Conservation (phyloP, 1,139 yeast genomes). For the Hyphopichia fennica region DNA sequence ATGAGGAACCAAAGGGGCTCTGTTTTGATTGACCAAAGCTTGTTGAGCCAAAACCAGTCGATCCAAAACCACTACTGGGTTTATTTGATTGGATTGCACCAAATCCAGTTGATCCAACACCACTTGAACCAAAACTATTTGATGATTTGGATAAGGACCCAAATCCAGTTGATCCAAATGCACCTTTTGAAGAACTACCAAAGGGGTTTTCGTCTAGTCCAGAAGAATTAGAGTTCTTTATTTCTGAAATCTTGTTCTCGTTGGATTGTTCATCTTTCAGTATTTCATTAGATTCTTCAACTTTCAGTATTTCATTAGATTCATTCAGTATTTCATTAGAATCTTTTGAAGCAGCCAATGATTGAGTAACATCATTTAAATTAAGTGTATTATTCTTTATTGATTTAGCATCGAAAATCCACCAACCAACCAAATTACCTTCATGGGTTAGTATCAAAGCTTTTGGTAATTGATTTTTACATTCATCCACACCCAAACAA, state of each 20-base stretch:
- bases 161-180: constrained; percentile 6
- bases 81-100: constrained; percentile 4
- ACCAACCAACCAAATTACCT: constrained; percentile 66
- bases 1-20: constrained; percentile 11
- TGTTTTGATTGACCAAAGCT: constrained; percentile 12
- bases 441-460: constrained; percentile 60
- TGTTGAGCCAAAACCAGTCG: constrained; percentile 10
- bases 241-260: too few species aligned
- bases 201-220: too few species aligned
- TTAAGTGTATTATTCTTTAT: constrained; percentile 30
- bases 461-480: constrained; percentile 57
- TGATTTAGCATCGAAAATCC: constrained; percentile 55
- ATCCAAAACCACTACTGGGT: constrained; percentile 9
- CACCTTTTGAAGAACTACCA: constrained; percentile 8
- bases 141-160: not conserved
- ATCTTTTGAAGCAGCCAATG: not conserved
- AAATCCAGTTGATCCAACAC: constrained; percentile 14
- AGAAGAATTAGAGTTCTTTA: too few species aligned
- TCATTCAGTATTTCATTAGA: not conserved
- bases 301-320: too few species aligned
- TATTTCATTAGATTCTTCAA: too few species aligned
- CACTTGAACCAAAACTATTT: constrained; percentile 6
- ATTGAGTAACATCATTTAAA: constrained; percentile 10
- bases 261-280: too few species aligned
- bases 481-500: constrained; percentile 55